A percentile compares a stretch with the other conserved stretches of the same genome.
Evolutionary conservation across 495 filamentous ascomycete species (phyloP).

Genomic region (Parathielavia appendiculata): DNA sequence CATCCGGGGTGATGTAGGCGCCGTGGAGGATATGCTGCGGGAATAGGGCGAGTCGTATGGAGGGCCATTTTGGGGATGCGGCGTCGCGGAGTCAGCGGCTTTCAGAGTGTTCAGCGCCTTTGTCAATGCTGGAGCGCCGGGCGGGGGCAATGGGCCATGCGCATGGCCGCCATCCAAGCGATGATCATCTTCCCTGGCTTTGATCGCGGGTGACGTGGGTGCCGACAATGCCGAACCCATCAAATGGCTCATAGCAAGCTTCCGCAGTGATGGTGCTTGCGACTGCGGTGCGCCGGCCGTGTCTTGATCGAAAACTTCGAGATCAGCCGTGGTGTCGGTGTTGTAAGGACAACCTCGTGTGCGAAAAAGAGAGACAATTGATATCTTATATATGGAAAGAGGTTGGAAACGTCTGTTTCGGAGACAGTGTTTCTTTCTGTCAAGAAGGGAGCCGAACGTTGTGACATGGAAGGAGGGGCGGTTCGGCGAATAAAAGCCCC

Average conservation of each 20-base stretch:
- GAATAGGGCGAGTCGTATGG: constrained; percentile 44
- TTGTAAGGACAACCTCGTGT: not conserved
- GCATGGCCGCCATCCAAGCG: constrained; percentile 6
- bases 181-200: constrained; percentile 18
- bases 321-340: constrained; percentile 26
- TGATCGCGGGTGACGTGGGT: constrained; percentile 30
- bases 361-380: not conserved
- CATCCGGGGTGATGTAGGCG: constrained; percentile 51
- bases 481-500: constrained; percentile 9
- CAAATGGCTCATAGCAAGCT: constrained; percentile 47
- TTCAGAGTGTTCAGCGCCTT: constrained; percentile 37
- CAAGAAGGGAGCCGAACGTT: constrained; percentile 12
- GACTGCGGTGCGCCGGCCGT: constrained; percentile 37
- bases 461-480: constrained; percentile 25
- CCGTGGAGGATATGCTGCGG: constrained; percentile 49
- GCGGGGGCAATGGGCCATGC: constrained; percentile 24
- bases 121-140: constrained; percentile 29
- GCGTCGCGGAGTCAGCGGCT: constrained; percentile 21
- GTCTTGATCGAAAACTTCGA: constrained; percentile 19
- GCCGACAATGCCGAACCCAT: constrained; percentile 28
- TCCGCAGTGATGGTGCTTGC: constrained; percentile 40
- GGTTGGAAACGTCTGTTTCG: constrained; percentile 21
- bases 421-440: constrained; percentile 10
- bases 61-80: constrained; percentile 24
- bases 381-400: constrained; percentile 3